Percentiles rank a stretch among this genome's conserved stretches.
Conservation (phyloP, 441 rosid species). For the Iberis amara region DNA sequence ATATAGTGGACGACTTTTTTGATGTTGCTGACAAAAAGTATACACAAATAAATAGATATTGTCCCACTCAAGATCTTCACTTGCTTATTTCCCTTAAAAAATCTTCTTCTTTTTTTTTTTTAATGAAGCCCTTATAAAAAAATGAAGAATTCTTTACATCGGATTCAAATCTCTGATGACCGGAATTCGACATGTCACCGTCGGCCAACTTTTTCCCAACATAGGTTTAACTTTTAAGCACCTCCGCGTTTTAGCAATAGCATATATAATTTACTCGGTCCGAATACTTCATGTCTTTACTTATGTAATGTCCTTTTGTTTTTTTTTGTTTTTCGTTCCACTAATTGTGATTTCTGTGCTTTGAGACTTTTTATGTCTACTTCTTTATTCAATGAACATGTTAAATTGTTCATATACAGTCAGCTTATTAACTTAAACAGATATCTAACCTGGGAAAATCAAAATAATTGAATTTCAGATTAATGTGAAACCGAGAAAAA, state of each 20-base stretch:
- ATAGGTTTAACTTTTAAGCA: not conserved
- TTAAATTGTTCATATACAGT: not conserved
- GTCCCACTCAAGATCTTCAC: slow-evolving; percentile 19
- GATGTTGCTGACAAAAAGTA: slow-evolving; percentile 7
- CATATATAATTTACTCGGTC: not conserved
- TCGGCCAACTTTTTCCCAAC: slow-evolving; percentile 3
- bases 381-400: not conserved
- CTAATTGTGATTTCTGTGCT: not conserved
- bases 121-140: no score
- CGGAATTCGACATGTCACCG: slow-evolving; percentile 8
- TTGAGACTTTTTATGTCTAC: not conserved
- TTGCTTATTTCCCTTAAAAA: not conserved
- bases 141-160: not conserved
- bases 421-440: not conserved
- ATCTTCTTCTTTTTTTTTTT: no score
- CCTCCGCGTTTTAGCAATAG: not conserved
- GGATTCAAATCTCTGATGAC: not conserved
- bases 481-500: no score
- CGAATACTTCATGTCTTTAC: not conserved
- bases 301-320: not conserved
- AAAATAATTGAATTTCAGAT: no score
- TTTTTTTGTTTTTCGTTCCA: not conserved
- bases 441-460: no score
- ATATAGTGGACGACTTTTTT: slow-evolving; percentile 2
- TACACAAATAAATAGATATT: not conserved